Conservation (phyloP, 345 rosid species). For the Salix udensis region DNA sequence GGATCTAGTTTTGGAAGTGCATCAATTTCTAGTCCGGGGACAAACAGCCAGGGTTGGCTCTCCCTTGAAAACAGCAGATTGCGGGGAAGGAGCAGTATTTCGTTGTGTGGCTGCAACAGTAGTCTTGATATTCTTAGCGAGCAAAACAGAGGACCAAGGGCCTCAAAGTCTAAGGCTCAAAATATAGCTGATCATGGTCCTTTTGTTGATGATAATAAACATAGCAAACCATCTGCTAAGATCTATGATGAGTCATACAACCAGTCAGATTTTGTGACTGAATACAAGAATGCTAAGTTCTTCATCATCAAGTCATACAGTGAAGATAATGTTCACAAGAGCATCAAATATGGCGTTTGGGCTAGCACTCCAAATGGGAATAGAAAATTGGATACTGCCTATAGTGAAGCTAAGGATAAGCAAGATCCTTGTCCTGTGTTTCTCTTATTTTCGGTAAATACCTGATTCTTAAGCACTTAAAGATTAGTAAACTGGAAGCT, state of each 20-base stretch:
- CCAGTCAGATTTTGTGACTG: conserved; percentile 51
- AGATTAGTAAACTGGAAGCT: neutral
- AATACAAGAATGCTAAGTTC: conserved; percentile 67
- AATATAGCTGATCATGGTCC: conserved; percentile 46
- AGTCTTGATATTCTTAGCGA: conserved; percentile 64
- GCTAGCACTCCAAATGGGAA: conserved; percentile 4
- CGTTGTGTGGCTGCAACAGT: conserved; percentile 61
- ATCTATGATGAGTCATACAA: conserved; percentile 48
- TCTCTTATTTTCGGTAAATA: conserved; percentile 70
- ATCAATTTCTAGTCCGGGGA: conserved; percentile 45
- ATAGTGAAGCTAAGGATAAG: conserved; percentile 64
- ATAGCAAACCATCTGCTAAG: conserved; percentile 37
- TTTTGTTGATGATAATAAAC: conserved; percentile 37
- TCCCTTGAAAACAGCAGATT: conserved; percentile 54
- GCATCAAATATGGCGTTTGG: neutral
- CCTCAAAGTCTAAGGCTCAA: conserved; percentile 68
- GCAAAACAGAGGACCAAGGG: conserved; percentile 91
- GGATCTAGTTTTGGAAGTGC: conserved; percentile 56
- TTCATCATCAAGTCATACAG: conserved; percentile 47
- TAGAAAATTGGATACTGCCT: conserved; percentile 71
- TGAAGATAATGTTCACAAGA: neutral
- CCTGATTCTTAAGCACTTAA: neutral
- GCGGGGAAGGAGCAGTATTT: conserved; percentile 51
- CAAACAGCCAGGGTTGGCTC: conserved; percentile 54
- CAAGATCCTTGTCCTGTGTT: conserved; percentile 57